These are phyloP conservation scores for Cryptococcus jaspeensis DNA, from an alignment of 1,284 basidiomycete species.

Conservation along the genomic window DNA sequence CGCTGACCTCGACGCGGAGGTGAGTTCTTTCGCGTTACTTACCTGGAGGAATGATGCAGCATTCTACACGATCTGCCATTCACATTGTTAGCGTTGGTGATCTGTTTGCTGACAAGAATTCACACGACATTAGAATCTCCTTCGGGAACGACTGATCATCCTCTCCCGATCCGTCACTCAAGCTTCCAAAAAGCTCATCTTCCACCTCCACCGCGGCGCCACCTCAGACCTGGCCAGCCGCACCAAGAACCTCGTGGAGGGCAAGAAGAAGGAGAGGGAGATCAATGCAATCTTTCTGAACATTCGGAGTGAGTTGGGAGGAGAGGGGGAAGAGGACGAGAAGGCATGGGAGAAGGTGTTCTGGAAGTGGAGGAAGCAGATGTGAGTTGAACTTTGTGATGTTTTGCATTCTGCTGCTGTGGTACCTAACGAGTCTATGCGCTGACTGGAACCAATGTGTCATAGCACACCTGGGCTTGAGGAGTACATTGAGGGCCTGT, in stretches of 20 bases:
- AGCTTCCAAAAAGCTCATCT: slow-evolving; percentile 92
- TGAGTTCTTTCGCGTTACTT: slow-evolving; percentile 30
- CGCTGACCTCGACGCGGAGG: slow-evolving; percentile 44
- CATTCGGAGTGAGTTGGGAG: slow-evolving; percentile 63
- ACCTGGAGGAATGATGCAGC: no score
- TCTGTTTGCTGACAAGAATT: background rate
- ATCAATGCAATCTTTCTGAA: slow-evolving; percentile 66
- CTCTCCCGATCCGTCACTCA: slow-evolving; percentile 76
- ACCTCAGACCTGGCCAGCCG: slow-evolving; percentile 32
- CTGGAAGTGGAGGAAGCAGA: slow-evolving; percentile 74
- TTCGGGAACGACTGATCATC: slow-evolving; percentile 50
- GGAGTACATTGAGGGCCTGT: slow-evolving; percentile 90
- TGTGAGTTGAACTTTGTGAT: slow-evolving; percentile 51
- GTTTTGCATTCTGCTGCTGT: background rate
- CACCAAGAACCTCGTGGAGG: slow-evolving; percentile 54
- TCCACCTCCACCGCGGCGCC: slow-evolving; percentile 78
- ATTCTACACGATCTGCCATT: background rate
- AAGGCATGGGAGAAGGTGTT: slow-evolving; percentile 54
- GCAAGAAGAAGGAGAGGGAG: slow-evolving; percentile 66
- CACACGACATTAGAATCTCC: slow-evolving; percentile 41
- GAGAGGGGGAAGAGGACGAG: slow-evolving; percentile 69
- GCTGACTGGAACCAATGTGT: background rate
- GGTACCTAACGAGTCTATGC: background rate
- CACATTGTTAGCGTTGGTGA: background rate
- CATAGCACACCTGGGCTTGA: slow-evolving; percentile 61